A percentile compares a stretch with the other conserved stretches of the same genome.
phyloP scores from a whole-genome alignment of 495 filamentous ascomycete genomes.

The Aspergillus sparsus region DNA sequence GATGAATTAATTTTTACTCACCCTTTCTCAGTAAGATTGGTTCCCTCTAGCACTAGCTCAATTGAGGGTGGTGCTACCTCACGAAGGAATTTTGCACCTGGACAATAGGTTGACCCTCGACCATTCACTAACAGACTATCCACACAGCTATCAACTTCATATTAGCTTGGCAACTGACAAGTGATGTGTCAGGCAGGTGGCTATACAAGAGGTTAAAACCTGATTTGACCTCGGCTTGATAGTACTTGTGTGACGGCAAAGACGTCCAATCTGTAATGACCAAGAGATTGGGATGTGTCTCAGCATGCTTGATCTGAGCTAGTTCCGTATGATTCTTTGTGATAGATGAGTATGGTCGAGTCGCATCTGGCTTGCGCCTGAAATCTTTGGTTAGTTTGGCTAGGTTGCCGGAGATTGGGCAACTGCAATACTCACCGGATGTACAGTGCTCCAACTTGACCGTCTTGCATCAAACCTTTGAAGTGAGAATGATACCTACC shows the following conservation, averaged over 20 bases:
- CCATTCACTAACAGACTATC: constrained; percentile 57
- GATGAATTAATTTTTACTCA: constrained; percentile 25
- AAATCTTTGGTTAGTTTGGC: neutral
- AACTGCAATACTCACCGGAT: constrained; percentile 16
- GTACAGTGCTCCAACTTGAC: constrained; percentile 52
- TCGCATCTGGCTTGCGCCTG: constrained; percentile 35
- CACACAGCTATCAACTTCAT: constrained; percentile 32
- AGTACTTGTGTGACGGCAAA: constrained; percentile 46
- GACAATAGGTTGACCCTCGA: constrained; percentile 52
- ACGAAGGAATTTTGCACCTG: constrained; percentile 38
- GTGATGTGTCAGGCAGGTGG: neutral
- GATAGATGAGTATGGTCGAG: constrained; percentile 44
- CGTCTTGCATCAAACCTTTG: constrained; percentile 50
- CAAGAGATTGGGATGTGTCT: constrained; percentile 37
- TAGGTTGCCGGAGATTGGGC: neutral
- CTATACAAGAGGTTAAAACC: constrained; percentile 42
- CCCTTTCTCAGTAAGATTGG: constrained; percentile 53
- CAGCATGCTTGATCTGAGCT: constrained; percentile 43
- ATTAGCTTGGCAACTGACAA: neutral
- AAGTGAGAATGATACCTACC: constrained; percentile 46
- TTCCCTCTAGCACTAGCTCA: constrained; percentile 32
- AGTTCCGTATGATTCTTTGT: constrained; percentile 34
- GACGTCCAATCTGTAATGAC: constrained; percentile 56
- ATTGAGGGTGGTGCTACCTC: constrained; percentile 30
- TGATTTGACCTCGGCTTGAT: constrained; percentile 38